A percentile compares a stretch with the other conserved stretches of the same genome.
Conservation (phyloP, 208 protist species). For the Wallacemonas sp. region DNA sequence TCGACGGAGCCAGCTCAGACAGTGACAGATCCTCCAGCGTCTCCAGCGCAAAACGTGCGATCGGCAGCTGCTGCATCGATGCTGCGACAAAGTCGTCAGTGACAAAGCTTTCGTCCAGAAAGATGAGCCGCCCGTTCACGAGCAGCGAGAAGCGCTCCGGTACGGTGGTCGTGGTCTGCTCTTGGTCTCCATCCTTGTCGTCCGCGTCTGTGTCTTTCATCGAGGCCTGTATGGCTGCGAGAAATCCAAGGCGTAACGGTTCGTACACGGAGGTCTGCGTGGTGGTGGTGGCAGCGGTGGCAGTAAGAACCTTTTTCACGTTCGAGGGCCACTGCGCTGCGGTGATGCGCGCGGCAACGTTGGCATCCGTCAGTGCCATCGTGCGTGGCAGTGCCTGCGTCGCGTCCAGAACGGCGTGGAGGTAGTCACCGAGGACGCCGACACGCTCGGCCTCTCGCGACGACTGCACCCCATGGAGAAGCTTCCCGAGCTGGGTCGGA, state of each 20-base stretch:
- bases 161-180: neutral
- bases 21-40: slow-evolving; percentile 41
- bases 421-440: neutral
- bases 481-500: neutral
- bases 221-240: too few relatives aligned
- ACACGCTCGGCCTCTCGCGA: neutral
- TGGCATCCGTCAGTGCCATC: slow-evolving; percentile 8
- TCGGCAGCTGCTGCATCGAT: slow-evolving; percentile 12
- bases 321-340: neutral
- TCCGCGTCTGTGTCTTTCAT: too few relatives aligned
- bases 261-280: neutral
- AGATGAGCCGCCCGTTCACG: slow-evolving; percentile 52
- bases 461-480: neutral
- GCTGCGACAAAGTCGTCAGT: slow-evolving; percentile 36
- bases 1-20: slow-evolving; percentile 21
- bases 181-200: neutral
- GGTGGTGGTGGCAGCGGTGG: neutral
- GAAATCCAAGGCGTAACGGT: neutral
- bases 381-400: neutral
- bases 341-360: neutral
- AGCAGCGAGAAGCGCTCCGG: slow-evolving; percentile 14
- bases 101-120: slow-evolving; percentile 37
- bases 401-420: neutral
- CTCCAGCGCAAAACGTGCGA: slow-evolving; percentile 26
- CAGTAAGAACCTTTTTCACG: neutral